A percentile compares a stretch with the other conserved stretches of the same genome.
Conservation (phyloP, 2,329 filamentous ascomycete genomes). For the Paecilomyces sp. region DNA sequence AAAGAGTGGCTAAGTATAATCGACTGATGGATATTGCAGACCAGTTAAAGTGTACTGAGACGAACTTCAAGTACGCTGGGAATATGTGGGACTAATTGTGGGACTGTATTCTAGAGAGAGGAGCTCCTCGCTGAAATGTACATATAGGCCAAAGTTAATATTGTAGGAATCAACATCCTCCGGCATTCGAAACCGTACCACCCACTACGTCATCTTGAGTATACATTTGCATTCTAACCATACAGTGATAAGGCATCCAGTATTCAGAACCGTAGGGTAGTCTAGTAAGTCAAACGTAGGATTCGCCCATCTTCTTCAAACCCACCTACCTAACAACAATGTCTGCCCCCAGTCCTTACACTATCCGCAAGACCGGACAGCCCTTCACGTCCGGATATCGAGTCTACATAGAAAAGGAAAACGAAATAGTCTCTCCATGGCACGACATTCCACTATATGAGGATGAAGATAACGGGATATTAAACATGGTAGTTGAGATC, state of each 20-base stretch:
- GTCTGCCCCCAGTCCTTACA: conserved; percentile 28
- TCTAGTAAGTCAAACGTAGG: not conserved
- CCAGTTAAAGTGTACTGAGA: conserved; percentile 15
- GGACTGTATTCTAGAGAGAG: not conserved
- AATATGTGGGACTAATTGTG: not conserved
- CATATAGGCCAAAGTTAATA: no score
- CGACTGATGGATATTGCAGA: conserved; percentile 39
- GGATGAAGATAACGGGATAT: conserved; percentile 77
- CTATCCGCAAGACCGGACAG: conserved; percentile 67
- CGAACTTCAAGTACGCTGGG: conserved; percentile 19
- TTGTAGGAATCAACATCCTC: not conserved
- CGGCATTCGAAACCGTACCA: not conserved
- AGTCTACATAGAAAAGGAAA: conserved; percentile 86
- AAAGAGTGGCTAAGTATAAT: conserved; percentile 39
- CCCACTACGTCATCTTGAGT: not conserved
- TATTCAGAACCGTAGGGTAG: not conserved
- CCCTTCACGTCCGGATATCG: conserved; percentile 84
- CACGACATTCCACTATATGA: conserved; percentile 88
- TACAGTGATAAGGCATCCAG: not conserved
- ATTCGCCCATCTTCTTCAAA: no score
- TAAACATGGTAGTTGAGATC: conserved; percentile 94
- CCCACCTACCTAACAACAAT: not conserved
- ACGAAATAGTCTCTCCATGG: conserved; percentile 75
- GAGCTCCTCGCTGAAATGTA: no score
- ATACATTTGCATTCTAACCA: not conserved